Evolutionary conservation across 2,329 filamentous ascomycete genomes (phyloP).

Genomic region (Uncinocarpus reesii): DNA sequence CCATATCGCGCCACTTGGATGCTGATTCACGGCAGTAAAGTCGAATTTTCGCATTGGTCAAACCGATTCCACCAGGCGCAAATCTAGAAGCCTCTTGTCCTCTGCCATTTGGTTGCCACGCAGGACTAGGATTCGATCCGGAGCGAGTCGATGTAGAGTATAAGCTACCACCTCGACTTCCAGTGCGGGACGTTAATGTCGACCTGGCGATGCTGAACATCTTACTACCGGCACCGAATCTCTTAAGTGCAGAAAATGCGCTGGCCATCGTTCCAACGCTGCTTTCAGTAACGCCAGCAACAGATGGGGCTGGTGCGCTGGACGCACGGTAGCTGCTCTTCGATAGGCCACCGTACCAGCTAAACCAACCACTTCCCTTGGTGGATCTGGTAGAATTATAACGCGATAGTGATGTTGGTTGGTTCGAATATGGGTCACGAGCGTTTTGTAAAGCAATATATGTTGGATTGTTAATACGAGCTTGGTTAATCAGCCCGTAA

Average conservation of each 20-base stretch:
- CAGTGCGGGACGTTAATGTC: constrained; percentile 52
- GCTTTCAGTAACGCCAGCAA: constrained; percentile 57
- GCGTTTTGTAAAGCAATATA: constrained; percentile 70
- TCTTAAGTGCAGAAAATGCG: constrained; percentile 66
- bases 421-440: constrained; percentile 51
- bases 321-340: constrained; percentile 49
- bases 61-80: constrained; percentile 54
- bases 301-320: constrained; percentile 44
- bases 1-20: constrained; percentile 84
- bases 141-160: constrained; percentile 49
- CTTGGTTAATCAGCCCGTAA: constrained; percentile 76
- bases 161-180: constrained; percentile 46
- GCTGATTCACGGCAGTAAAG: constrained; percentile 67
- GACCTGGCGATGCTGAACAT: constrained; percentile 77
- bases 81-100: constrained; percentile 41
- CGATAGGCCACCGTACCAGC: constrained; percentile 40
- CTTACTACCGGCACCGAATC: constrained; percentile 61
- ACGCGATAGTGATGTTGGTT: constrained; percentile 41
- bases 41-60: constrained; percentile 66
- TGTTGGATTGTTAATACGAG: constrained; percentile 83
- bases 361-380: constrained; percentile 36
- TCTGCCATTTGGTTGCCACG: constrained; percentile 46
- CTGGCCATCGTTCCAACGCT: constrained; percentile 67
- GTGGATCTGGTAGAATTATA: constrained; percentile 38
- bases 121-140: constrained; percentile 41